Percentiles rank a stretch among this genome's conserved stretches.
phyloP scores from a whole-genome alignment of 768 basidiomycete species.

The Termitomyces sp. region DNA sequence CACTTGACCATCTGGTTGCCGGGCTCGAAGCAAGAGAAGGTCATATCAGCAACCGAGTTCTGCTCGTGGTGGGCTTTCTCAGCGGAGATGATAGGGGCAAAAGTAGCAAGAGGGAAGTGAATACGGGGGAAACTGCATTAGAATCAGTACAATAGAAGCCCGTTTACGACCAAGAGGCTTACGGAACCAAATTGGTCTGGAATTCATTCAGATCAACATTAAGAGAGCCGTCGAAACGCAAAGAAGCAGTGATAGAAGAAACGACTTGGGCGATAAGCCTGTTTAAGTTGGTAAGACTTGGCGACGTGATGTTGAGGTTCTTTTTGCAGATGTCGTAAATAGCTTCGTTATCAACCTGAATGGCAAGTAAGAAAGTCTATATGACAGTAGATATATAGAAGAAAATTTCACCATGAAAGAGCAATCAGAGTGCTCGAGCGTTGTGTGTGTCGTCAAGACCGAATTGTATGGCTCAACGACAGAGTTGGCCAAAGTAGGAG shows the following conservation, averaged over 20 bases:
- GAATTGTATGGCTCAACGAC: conserved; percentile 99
- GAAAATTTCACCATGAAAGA: conserved; percentile 83
- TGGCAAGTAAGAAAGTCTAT: conserved; percentile 7
- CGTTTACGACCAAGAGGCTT: conserved; percentile 66
- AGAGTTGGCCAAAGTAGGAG: conserved; percentile 88
- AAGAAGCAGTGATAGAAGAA: conserved; percentile 94
- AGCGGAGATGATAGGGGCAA: conserved; percentile 89
- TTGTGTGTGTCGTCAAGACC: conserved; percentile 95
- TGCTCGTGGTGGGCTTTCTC: conserved; percentile 97
- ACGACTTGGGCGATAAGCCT: conserved; percentile 98
- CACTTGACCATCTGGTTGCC: conserved; percentile 97
- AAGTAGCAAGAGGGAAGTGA: conserved; percentile 97
- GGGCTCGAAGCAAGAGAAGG: conserved; percentile 94
- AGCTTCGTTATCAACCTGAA: conserved; percentile 82
- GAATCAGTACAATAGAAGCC: conserved; percentile 43
- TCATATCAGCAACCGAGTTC: conserved; percentile 98
- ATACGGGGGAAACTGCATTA: conserved; percentile 85
- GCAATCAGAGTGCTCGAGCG: conserved; percentile 97
- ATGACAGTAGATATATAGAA: neutral
- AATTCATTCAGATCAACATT: conserved; percentile 98
- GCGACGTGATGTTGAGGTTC: conserved; percentile 80
- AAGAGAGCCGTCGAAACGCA: conserved; percentile 95
- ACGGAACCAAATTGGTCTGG: conserved; percentile 98
- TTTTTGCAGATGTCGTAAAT: conserved; percentile 99
- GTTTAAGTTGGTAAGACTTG: conserved; percentile 93